A percentile compares a stretch with the other conserved stretches of the same genome.
phyloP scores from a whole-genome alignment of 768 basidiomycete genomes.

The Mycena amicta region DNA sequence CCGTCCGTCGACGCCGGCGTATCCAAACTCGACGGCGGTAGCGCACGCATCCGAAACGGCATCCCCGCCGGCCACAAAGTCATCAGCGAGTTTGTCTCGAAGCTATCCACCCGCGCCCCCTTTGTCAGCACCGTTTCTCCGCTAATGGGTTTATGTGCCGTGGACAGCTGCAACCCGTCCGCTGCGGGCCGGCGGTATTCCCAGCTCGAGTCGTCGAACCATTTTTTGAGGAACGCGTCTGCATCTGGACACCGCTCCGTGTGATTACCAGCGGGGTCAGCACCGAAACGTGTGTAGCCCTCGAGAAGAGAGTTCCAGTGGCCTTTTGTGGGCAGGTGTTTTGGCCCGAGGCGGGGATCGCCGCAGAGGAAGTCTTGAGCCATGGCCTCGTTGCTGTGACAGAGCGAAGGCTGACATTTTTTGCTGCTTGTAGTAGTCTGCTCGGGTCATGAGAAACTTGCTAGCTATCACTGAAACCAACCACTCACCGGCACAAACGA shows the following conservation, averaged over 20 bases:
- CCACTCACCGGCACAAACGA: slow-evolving; percentile 44
- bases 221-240: slow-evolving; percentile 10
- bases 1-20: slow-evolving; percentile 2
- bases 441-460: background rate
- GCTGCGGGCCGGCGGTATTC: background rate
- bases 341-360: slow-evolving; percentile 9
- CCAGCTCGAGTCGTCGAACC: slow-evolving; percentile 4
- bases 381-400: slow-evolving; percentile 7
- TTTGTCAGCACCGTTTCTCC: slow-evolving; percentile 4
- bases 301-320: background rate
- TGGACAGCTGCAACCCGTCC: slow-evolving; percentile 18
- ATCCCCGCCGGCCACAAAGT: slow-evolving; percentile 8
- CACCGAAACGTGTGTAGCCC: slow-evolving; percentile 12
- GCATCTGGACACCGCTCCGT: slow-evolving; percentile 3
- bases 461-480: background rate
- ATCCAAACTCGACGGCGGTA: slow-evolving; percentile 15
- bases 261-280: background rate
- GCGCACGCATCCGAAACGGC: slow-evolving; percentile 12
- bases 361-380: slow-evolving; percentile 2
- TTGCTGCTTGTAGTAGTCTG: too few relatives aligned
- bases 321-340: background rate
- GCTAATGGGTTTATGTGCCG: slow-evolving; percentile 10
- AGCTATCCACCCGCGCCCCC: slow-evolving; percentile 12
- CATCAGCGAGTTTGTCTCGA: background rate
- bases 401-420: background rate